Evolutionary conservation across 2,329 filamentous ascomycete species (phyloP), one percentile per base, ranked within the genome.

Genomic region (Epichloe sylvatica): DNA sequence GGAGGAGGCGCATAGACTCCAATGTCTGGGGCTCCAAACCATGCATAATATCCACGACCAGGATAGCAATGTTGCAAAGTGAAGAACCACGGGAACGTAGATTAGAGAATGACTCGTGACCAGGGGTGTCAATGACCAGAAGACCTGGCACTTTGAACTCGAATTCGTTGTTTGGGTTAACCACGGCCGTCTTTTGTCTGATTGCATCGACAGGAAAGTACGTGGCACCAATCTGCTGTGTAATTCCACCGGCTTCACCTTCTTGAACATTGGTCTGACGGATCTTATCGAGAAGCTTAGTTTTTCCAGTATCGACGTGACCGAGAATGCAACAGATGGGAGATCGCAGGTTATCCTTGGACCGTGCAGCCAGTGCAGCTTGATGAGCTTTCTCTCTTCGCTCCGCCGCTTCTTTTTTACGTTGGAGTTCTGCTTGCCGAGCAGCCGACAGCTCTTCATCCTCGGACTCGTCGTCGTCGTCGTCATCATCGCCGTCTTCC

Each of bases 71-170:
- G 74, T 98, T 98, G 70, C 94, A 98, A 52, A 98, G 86, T 13
- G 90, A 97, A 39, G 92, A 97, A 71, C 92, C 92, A 71, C 94
- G 83, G 57, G 91, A 96, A 62, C 94, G 86, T 56, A 98, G 72
- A 71, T 98, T 98, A 55, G 91, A 95, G 80, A 98, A 98, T 62
- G 92, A 98, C 80, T 98, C 92, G 89, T 98, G 92, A 73, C 92
- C 92, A 62, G 92, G 94, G 0, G 92, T 98, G 70, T 98, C 92
- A 62, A 98, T 98, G 62, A 98, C 82, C 57, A 98, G 73, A 49
- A 98, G 80, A 77, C 92, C 92, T 42, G 92, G 94, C 21, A 98
- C 87, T 73, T 96, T 98, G 79, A 96, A 94, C 54, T 96, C 86
- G 66, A 98, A 96, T 50, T 77, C 77, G 60, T 83, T 82, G 63